A percentile compares a stretch with the other conserved stretches of the same genome.
Conservation (phyloP, 495 filamentous ascomycete genomes). For the Cudoniella acicularis region DNA sequence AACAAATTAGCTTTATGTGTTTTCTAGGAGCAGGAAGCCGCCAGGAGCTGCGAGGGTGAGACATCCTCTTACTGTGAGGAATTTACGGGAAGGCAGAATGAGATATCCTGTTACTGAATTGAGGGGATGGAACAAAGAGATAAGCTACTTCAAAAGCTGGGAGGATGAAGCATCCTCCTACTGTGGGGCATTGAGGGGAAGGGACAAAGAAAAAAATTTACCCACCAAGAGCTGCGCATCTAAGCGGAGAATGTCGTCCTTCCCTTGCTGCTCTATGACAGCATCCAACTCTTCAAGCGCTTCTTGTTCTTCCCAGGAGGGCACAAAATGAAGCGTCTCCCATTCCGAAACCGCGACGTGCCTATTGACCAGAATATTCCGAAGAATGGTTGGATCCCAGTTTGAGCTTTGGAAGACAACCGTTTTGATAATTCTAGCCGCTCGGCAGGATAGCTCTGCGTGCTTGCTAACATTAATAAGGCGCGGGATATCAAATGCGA, state of each 20-base stretch:
- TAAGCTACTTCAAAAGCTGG: no score
- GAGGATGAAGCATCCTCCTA: no score
- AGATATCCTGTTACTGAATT: no score
- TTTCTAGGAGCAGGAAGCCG: no score
- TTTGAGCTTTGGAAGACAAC: constrained; percentile 8
- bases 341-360: not conserved
- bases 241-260: not conserved
- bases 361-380: constrained; percentile 5
- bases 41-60: no score
- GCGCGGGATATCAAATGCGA: constrained; percentile 5
- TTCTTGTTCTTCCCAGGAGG: constrained; percentile 4
- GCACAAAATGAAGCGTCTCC: constrained; percentile 7
- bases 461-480: constrained; percentile 7
- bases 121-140: no score
- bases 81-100: no score
- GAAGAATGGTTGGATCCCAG: constrained; percentile 8
- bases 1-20: not conserved
- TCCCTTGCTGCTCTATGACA: not conserved
- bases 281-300: constrained; percentile 10
- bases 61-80: no score
- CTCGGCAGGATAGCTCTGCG: not conserved
- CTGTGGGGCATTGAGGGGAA: no score
- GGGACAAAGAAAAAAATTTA: no score
- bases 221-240: no score
- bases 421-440: constrained; percentile 9